These are phyloP conservation scores for Rosellinia necatrix DNA, from an alignment of 2,329 filamentous ascomycete genomes.

Conservation along the genomic window DNA sequence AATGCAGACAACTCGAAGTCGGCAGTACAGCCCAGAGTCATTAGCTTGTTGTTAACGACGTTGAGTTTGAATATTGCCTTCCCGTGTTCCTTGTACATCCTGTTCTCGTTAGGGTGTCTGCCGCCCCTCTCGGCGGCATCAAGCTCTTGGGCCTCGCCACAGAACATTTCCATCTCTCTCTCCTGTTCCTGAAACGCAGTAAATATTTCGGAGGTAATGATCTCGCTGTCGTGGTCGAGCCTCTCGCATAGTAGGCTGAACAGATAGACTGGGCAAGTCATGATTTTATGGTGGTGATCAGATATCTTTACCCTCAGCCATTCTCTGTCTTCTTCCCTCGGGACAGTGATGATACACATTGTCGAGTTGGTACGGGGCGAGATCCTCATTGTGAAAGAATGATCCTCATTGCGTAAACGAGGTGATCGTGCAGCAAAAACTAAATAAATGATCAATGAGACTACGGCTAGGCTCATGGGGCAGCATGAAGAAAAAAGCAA, in stretches of 20 bases:
- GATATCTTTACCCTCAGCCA: slow-evolving; percentile 1
- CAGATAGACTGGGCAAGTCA: slow-evolving; percentile 13
- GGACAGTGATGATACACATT: slow-evolving; percentile 17
- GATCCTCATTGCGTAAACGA: not conserved
- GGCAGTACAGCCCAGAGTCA: slow-evolving; percentile 3
- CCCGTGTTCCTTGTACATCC: not conserved
- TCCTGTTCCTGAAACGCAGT: slow-evolving; percentile 8
- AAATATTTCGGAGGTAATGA: not conserved
- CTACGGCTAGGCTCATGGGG: not conserved
- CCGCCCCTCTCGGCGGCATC: not conserved
- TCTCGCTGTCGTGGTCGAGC: slow-evolving; percentile 9
- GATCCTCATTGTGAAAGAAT: slow-evolving; percentile 10
- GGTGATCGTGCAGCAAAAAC: slow-evolving; percentile 15
- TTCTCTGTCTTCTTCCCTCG: not conserved
- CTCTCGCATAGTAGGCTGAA: slow-evolving; percentile 7
- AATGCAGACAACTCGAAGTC: slow-evolving; percentile 15
- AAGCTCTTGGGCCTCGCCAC: not conserved
- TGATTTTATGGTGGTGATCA: not conserved
- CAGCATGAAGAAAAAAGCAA: not conserved
- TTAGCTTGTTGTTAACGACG: slow-evolving; percentile 2
- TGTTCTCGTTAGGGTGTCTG: not conserved
- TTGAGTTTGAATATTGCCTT: slow-evolving; percentile 5
- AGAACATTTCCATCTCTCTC: not conserved
- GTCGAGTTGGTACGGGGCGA: slow-evolving; percentile 5
- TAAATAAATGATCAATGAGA: slow-evolving; percentile 11